phyloP scores from a whole-genome alignment of 306 rosid species.

The Canavalia gladiata region DNA sequence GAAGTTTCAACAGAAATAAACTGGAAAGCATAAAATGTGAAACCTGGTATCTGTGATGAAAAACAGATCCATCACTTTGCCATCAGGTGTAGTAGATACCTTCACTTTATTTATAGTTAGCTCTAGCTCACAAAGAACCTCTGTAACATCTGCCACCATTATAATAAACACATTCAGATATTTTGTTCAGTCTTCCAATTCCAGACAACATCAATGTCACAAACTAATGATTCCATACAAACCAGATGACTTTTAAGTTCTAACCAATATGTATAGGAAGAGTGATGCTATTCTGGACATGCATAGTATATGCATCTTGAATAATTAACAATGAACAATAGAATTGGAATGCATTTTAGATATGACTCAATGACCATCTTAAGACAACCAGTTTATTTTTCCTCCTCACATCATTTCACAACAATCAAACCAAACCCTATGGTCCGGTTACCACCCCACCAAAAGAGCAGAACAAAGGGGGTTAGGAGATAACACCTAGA shows the following conservation, averaged over 20 bases:
- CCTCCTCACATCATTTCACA: conserved; percentile 18
- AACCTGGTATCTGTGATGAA: conserved; percentile 93
- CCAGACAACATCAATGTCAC: conserved; percentile 6
- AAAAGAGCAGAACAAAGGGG: conserved; percentile 4
- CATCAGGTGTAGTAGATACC: conserved; percentile 97
- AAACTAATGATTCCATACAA: conserved; percentile 21
- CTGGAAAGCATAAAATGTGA: conserved; percentile 35
- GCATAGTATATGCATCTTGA: neutral
- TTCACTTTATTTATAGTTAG: conserved; percentile 86
- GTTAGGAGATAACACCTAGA: conserved; percentile 6
- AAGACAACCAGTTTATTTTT: neutral
- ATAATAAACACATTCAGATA: conserved; percentile 32
- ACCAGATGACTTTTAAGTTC: neutral
- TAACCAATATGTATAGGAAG: neutral
- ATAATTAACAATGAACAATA: neutral
- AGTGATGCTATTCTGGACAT: neutral
- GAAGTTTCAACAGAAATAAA: conserved; percentile 8
- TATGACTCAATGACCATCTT: neutral
- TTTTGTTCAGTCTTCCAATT: conserved; percentile 7
- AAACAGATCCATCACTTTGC: conserved; percentile 93
- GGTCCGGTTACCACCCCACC: neutral
- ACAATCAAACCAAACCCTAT: conserved; percentile 7
- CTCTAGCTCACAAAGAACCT: conserved; percentile 89
- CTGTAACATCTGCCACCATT: conserved; percentile 77
- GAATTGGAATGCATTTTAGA: neutral